A percentile compares a stretch with the other conserved stretches of the same genome.
Evolutionary conservation across 2,329 filamentous ascomycete species (phyloP).

Genomic region (Epichloe hybrida): DNA sequence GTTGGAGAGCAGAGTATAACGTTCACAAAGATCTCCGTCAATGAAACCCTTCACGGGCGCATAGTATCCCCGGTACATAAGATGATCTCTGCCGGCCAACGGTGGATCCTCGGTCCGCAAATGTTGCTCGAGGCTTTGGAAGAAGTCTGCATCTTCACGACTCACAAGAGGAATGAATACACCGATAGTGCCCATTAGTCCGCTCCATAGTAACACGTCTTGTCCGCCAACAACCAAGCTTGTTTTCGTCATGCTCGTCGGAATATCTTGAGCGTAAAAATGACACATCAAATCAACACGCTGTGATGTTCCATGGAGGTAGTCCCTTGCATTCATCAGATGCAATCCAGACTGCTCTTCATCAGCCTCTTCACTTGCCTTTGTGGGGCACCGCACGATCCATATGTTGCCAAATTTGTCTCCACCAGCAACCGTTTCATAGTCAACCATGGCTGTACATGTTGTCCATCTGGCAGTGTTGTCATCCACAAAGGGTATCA

Average conservation of each 20-base stretch:
- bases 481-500: slow-evolving; percentile 91
- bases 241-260: slow-evolving; percentile 79
- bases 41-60: slow-evolving; percentile 93
- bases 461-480: slow-evolving; percentile 83
- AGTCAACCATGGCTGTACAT: slow-evolving; percentile 87
- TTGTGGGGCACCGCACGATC: slow-evolving; percentile 75
- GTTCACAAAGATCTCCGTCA: slow-evolving; percentile 91
- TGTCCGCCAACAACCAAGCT: slow-evolving; percentile 82
- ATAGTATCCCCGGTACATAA: slow-evolving; percentile 94
- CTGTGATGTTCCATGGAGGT: slow-evolving; percentile 80
- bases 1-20: slow-evolving; percentile 67
- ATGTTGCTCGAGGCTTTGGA: slow-evolving; percentile 84
- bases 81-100: slow-evolving; percentile 80
- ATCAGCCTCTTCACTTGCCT: slow-evolving; percentile 78
- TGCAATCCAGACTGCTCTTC: slow-evolving; percentile 85
- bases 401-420: slow-evolving; percentile 98
- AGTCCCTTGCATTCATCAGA: slow-evolving; percentile 78
- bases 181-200: slow-evolving; percentile 86
- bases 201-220: slow-evolving; percentile 85
- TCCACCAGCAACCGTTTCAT: slow-evolving; percentile 85
- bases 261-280: slow-evolving; percentile 83
- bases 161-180: slow-evolving; percentile 84
- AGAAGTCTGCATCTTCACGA: slow-evolving; percentile 93
- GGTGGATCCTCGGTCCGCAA: slow-evolving; percentile 77
- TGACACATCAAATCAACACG: slow-evolving; percentile 76